Evolutionary conservation across 257 asterid species (phyloP), one percentile per base, ranked within the genome.

Genomic region (Solanum medicagineum): DNA sequence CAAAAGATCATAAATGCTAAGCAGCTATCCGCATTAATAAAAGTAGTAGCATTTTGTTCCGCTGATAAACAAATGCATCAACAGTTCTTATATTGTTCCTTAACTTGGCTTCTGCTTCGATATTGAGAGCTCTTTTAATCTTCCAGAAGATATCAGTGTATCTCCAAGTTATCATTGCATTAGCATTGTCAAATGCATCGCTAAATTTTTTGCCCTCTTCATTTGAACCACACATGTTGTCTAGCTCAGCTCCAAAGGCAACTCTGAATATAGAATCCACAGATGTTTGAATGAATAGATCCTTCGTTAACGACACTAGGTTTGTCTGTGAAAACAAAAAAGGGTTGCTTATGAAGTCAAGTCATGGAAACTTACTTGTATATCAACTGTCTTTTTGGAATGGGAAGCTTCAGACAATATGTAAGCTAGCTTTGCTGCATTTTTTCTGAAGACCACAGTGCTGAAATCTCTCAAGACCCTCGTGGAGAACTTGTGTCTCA

Each of bases 401-500:
- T 19, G 36, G 65, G 92, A 93, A 63, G 94, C 91, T 83, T 89
- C 92, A 20, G 92, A 87, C 57, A 94, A 70, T 4, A 92, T 84
- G 24, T 85, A 84, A 3, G 92, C 90, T 2, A 94, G 91, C 87
- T 91, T 93, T 29, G 66, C 88, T 9, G 60, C 94, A 75, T 92
- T 91, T 87, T 81, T 85, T 81, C 87, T 88, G 74, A 93, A 94
- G 83, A 92, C 91, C 9, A 87, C 89, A 47, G 91, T 89, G 86
- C 96, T 94, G 71, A 89, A 91, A 85, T 94, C 94, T 85, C 97
- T 91, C 26, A 93, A 86, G 10, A 90, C 93, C 88, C 92, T 87
- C 0, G 96, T 91, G 8, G 96, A 93, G 89, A 93, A 93, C 81
- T 94, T 97, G 40, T 87, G 63, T 90, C 98, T 92, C 19, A 95